These are phyloP conservation scores for Hypoxylon intermedium DNA, from an alignment of 495 filamentous ascomycete species.

Conservation along the genomic window DNA sequence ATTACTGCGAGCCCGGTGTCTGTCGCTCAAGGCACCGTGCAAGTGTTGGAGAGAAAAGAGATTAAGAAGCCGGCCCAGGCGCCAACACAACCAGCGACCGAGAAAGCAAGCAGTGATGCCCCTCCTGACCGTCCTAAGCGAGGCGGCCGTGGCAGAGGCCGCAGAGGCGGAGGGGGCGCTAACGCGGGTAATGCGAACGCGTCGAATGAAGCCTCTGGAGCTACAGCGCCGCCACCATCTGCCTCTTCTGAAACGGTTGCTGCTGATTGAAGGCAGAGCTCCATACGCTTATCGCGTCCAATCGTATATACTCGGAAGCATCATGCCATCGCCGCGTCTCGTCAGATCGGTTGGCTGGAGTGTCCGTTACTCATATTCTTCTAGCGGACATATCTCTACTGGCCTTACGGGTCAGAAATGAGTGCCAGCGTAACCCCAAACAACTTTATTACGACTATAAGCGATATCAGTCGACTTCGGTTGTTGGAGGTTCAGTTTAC, in stretches of 20 bases:
- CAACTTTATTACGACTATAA: too few species aligned
- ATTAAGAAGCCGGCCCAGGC: conserved; percentile 39
- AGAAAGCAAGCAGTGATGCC: conserved; percentile 21
- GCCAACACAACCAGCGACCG: conserved; percentile 17
- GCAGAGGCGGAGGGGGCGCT: conserved; percentile 23
- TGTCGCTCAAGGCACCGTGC: conserved; percentile 83
- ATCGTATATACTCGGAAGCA: too few species aligned
- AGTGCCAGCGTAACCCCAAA: too few species aligned
- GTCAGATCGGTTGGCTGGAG: too few species aligned
- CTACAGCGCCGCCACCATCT: conserved; percentile 2
- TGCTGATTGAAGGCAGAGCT: conserved; percentile 14
- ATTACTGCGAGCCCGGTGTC: conserved; percentile 80
- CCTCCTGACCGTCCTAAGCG: conserved; percentile 35
- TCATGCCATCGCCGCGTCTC: too few species aligned
- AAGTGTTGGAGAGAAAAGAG: conserved; percentile 83
- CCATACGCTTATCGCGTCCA: not conserved
- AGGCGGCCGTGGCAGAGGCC: conserved; percentile 31
- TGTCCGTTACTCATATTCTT: too few species aligned
- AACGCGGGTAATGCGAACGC: conserved; percentile 4
- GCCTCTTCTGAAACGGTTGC: conserved; percentile 3
- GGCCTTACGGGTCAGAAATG: too few species aligned
- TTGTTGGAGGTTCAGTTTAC: too few species aligned
- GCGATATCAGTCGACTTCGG: too few species aligned
- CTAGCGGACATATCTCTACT: too few species aligned
- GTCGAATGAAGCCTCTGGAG: conserved; percentile 15